Base-by-base conservation (phyloP, 2,329 filamentous ascomycete genomes). In the Colletotrichum horii region DNA sequence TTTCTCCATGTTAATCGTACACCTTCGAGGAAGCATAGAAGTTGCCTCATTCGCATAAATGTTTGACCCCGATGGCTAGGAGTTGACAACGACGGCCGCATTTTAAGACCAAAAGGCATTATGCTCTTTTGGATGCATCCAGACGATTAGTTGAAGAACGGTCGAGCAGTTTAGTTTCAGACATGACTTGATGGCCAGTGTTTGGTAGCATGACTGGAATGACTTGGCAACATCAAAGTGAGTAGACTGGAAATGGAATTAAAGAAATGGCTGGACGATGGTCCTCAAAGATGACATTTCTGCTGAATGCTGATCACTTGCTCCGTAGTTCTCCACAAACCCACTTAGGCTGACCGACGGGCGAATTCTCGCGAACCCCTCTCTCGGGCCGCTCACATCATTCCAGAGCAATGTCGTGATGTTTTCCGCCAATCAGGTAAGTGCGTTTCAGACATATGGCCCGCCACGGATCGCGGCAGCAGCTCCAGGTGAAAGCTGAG, bases 1-100 rank as follows among this genome's bases (percentile, higher is more conserved):
- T 22, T 48, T 22, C 43, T 48, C 1, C n/a, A 6, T 48, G 9
- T 22, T 4, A 22, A 48, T 0, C 6, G n/a, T 48, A 22, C 11
- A 22, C 11, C n/a, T 4, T 48, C 19, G 1, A 3, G 11, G 11
- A 22, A 48, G 2, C 43, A 48, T n/a, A 48, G 3, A 22, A 22
- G 0, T 22, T 0, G 0, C 14, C 11, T 22, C 11, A 3, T 14
- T 48, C 14, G 1, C 6, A 22, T 7, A 7, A 2, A 0, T 8
- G 6, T 22, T 8, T 22, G 22, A n/a, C n/a, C 43, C n/a, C n/a
- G 6, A 22, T 5, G 1, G 12, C 4, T 11, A 14, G 3, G 19
- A 5, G n/a, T 48, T 0, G 12, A 16, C 19, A 0, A 48, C 3
- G 3, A 48, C 12, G 19, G 43, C 43, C 22, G 6, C 3, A 9